Evolutionary conservation across 2,329 filamentous ascomycete species (phyloP).

Genomic region (Aspergillus pseudoglaucus): DNA sequence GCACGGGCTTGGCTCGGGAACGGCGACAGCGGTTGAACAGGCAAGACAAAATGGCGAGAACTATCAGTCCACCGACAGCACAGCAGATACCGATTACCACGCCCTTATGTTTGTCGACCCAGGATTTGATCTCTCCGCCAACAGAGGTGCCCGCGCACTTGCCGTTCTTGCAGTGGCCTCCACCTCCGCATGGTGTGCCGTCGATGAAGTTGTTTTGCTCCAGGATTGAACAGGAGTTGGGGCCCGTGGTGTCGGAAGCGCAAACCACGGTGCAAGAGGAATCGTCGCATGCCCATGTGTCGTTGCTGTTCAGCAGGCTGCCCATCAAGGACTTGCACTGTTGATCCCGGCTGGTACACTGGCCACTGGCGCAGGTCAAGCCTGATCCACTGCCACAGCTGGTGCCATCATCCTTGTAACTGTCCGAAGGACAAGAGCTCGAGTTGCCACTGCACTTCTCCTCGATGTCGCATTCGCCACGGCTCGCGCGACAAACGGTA

Average conservation of each 20-base stretch:
- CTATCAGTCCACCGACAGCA: constrained; percentile 64
- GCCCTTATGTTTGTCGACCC: constrained; percentile 69
- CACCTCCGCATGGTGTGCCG: constrained; percentile 75
- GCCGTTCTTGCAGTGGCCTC: constrained; percentile 73
- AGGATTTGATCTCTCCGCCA: constrained; percentile 63
- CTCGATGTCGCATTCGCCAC: constrained; percentile 74
- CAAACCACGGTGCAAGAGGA: constrained; percentile 72
- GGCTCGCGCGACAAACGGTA: constrained; percentile 73
- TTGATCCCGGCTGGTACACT: constrained; percentile 85
- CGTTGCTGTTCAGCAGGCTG: constrained; percentile 62
- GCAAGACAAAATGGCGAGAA: constrained; percentile 65
- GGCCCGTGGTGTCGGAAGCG: constrained; percentile 60
- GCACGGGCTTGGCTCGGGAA: constrained; percentile 20
- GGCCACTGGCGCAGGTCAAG: constrained; percentile 78
- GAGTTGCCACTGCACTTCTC: constrained; percentile 72
- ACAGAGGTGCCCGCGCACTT: constrained; percentile 66
- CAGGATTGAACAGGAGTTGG: constrained; percentile 63
- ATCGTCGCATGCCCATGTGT: constrained; percentile 71
- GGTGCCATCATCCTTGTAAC: constrained; percentile 61
- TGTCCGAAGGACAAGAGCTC: constrained; percentile 68
- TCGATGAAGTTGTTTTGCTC: constrained; percentile 84
- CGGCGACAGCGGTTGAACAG: constrained; percentile 52
- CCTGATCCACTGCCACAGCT: constrained; percentile 57
- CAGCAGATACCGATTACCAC: constrained; percentile 74
- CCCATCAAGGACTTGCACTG: constrained; percentile 86